Evolutionary conservation across 1,284 basidiomycete genomes (phyloP).

Genomic region (Wallemia ichthyophaga): DNA sequence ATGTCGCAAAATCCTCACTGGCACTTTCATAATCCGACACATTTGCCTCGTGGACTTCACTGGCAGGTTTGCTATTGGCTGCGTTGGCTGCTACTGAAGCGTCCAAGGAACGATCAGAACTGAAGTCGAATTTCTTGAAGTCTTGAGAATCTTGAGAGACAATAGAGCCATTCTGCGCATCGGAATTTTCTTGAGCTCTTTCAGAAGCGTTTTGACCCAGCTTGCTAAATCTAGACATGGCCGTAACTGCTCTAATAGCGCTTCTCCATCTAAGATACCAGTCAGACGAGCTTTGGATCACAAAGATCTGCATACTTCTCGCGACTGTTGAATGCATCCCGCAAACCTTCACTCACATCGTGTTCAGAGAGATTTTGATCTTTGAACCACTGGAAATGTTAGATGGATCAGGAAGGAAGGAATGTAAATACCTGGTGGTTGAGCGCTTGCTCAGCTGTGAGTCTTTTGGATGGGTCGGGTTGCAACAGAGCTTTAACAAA

Average conservation of each 20-base stretch:
- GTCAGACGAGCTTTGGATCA: not conserved
- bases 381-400: constrained; percentile 32
- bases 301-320: not conserved
- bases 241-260: not conserved
- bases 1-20: not conserved
- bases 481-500: constrained; percentile 50
- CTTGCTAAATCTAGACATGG: not conserved
- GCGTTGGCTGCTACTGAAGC: not conserved
- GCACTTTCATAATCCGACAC: not conserved
- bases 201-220: not conserved
- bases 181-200: not conserved
- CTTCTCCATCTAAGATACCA: not conserved
- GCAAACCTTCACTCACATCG: constrained; percentile 36
- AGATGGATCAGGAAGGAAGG: not conserved
- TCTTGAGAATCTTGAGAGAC: not conserved
- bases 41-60: not conserved
- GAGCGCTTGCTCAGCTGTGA: constrained; percentile 44
- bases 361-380: constrained; percentile 28
- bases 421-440: constrained; percentile 21
- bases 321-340: constrained; percentile 29
- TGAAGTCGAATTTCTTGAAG: not conserved
- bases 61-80: not conserved
- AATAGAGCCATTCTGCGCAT: not conserved
- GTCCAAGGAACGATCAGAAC: not conserved
- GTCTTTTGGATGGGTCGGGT: constrained; percentile 37